A percentile compares a stretch with the other conserved stretches of the same genome.
Evolutionary conservation across 805 yeast species (phyloP).

Genomic region (Monosporozyma solicola): DNA sequence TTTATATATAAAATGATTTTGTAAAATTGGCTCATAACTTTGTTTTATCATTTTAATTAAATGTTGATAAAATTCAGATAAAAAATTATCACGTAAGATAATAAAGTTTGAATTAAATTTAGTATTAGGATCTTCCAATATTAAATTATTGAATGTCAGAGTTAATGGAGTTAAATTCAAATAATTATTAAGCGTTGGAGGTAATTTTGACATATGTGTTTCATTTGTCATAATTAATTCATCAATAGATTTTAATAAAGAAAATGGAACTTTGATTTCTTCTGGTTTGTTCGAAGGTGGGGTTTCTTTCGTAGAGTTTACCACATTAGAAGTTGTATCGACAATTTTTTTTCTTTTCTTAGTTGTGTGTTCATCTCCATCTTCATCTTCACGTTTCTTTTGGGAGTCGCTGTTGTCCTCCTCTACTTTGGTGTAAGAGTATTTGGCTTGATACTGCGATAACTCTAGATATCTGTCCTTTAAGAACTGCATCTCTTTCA

Average conservation of each 20-base stretch:
- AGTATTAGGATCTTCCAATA: slow-evolving; percentile 12
- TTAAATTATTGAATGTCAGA: slow-evolving; percentile 12
- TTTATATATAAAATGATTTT: slow-evolving; percentile 2
- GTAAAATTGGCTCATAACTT: slow-evolving; percentile 9
- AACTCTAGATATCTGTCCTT: slow-evolving; percentile 11
- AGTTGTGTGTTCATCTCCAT: not conserved
- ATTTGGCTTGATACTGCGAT: not conserved
- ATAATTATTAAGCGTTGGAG: not conserved
- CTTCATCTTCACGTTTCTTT: not conserved
- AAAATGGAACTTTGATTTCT: not conserved
- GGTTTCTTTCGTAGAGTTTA: not conserved
- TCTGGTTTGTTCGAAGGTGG: not conserved
- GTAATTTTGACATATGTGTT: not conserved
- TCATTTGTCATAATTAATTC: not conserved
- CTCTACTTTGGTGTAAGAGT: not conserved
- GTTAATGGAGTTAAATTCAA: slow-evolving; percentile 5
- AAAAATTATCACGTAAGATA: slow-evolving; percentile 12
- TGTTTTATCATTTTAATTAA: slow-evolving; percentile 9
- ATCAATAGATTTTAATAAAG: not conserved
- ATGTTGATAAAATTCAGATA: slow-evolving; percentile 14
- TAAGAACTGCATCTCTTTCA: slow-evolving; percentile 17
- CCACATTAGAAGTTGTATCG: not conserved
- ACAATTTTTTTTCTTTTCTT: not conserved
- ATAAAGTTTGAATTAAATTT: slow-evolving; percentile 12
- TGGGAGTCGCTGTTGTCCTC: not conserved